Base-by-base conservation (phyloP, 1,139 yeast genomes). In the Blastobotrys buckinghamii region DNA sequence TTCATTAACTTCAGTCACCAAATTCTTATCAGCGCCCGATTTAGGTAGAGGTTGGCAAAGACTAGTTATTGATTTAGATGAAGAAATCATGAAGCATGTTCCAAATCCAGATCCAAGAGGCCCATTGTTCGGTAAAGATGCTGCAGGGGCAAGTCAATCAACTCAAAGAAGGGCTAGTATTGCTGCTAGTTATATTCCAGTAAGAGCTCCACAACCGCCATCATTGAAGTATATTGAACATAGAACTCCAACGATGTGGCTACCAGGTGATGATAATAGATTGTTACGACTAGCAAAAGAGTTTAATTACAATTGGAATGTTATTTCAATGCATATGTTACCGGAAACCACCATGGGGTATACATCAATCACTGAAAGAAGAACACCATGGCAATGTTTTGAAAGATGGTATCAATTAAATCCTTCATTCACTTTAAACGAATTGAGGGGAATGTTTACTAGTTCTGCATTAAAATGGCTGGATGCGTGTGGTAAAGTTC, bases 301-400 rank as follows among this genome's bases (percentile, higher is more conserved):
- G 54, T 90, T 82, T 63, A 81, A 88, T 12, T 89, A 87, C 68
- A 92, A 92, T 63, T 92, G 98, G 98, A 92, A 84, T 52, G 76
- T 90, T 44, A 87, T 92, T 15, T 80, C 97, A 1, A 86, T 90
- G 19, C 87, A 84, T 63, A 72, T 92, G 75, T 73, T 84, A 1
- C 76, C 81, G 2, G 73, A 74, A 47, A 79, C 89, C 1, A 78
- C 86, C 0, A 73, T 75, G 61, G 79, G 83, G 15, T 87, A 87
- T 63, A 79, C 82, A 39, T 85, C 97, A 0, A 89, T 86, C 57
- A 87, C 89, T 50, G 97, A 92, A 65, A 77, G 97, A 59, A 77
- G 98, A 61, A 92, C 97, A 0, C 95, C 98, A 0, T 92, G 98
- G 98, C 97, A 90, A 64, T 92, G 97, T 64, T 92, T 92, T 71